Evolutionary conservation across 495 filamentous ascomycete genomes (phyloP), one percentile per base, ranked within the genome.

Genomic region (Tetracladium marchalianum): DNA sequence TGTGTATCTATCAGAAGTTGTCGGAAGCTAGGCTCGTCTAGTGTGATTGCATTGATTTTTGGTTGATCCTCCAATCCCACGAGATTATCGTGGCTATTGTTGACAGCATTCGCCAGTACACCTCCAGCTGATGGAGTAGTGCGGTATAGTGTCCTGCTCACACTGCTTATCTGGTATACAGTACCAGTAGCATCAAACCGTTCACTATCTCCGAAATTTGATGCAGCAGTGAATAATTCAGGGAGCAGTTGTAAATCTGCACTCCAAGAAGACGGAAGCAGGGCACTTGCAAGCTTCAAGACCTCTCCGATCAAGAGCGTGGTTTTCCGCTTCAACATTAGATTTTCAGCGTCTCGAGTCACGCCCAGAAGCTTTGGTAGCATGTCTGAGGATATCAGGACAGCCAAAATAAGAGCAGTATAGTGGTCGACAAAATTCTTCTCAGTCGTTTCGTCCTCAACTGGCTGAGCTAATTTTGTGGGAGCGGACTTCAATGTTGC

Each of bases 131-230:
- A 61, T 2, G 70, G 66, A 7, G 72, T 72, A 24, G 89, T 93
- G 41, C 93, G 78, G 59, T 95, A 87, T 9, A 98, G 66, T 1
- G 90, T 97, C 49, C 87, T 79, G 63, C 90, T 98, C 47, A 98
- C 86, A 57, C 92, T 96, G 64, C 95, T 93, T 5, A 97, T 90
- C 58, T 97, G 92, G 59, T 96, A 98, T 32, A 97, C 85, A 5
- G 89, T 89, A 2, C 84, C 80, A 1, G 85, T 86, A 13, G 88
- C 85, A 36, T 82, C 69, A 50, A 87, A 88, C 44, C 84, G 80
- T n/a, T 78, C 77, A 7, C 87, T 78, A 22, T 74, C 66, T 11
- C 73, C 69, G 46, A 87, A 86, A 44, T 76, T 72, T 5, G 86
- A 72, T 4, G 89, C 90, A 5, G 84, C 74, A 19, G 77, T 66